Evolutionary conservation across 176 grass and related monocot genomes (phyloP).

Genomic region (Ampelocalamus luodianensis): DNA sequence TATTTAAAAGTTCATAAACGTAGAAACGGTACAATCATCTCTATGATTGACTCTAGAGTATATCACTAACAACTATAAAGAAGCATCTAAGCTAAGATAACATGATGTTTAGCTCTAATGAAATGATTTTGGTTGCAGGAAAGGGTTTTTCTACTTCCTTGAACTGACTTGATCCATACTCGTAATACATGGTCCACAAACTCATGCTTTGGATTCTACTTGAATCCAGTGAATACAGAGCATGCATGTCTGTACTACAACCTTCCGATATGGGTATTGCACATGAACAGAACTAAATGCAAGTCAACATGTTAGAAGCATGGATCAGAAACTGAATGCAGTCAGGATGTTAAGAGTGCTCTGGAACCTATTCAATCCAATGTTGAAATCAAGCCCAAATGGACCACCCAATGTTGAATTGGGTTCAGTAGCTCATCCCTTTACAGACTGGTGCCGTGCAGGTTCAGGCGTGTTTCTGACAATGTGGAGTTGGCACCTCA

Average conservation of each 20-base stretch:
- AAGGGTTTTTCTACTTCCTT: not conserved
- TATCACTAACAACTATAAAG: no score
- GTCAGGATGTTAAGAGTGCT: constrained; percentile 12
- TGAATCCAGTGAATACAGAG: not conserved
- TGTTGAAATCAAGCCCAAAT: constrained; percentile 19
- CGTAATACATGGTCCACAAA: constrained; percentile 6
- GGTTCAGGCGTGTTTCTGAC: constrained; percentile 27
- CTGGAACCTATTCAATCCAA: constrained; percentile 38
- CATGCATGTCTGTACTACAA: constrained; percentile 1
- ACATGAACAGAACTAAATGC: constrained; percentile 38
- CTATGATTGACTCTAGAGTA: no score
- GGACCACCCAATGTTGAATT: constrained; percentile 31
- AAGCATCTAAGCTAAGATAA: not conserved
- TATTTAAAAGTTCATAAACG: no score
- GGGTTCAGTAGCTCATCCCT: constrained; percentile 5
- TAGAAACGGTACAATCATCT: no score
- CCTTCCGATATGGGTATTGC: constrained; percentile 11
- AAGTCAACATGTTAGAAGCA: constrained; percentile 30
- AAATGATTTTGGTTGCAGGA: not conserved
- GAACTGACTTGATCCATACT: not conserved
- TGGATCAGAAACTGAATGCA: constrained; percentile 10
- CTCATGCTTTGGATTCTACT: constrained; percentile 7
- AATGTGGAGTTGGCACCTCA: not conserved
- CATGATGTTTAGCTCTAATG: not conserved
- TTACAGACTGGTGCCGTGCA: constrained; percentile 21